A percentile compares a stretch with the other conserved stretches of the same genome.
phyloP scores from a whole-genome alignment of 139 green algal genomes.

The Desmodesmus armatus region DNA sequence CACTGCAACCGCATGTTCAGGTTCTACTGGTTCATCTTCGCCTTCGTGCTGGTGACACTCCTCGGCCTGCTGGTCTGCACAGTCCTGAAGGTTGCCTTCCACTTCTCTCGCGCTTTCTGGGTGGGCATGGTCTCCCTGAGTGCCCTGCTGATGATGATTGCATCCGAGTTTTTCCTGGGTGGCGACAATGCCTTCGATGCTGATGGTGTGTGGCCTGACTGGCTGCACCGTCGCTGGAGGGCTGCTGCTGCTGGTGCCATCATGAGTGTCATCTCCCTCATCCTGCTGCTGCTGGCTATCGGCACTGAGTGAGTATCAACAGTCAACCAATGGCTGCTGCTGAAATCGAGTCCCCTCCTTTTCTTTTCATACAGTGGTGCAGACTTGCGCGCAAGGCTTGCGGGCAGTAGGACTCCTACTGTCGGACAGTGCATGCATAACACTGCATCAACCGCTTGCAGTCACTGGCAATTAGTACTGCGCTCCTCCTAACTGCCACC shows the following conservation, averaged over 20 bases:
- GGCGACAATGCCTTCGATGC: background rate
- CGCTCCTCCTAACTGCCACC: no score
- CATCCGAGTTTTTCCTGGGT: background rate
- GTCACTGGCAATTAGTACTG: no score
- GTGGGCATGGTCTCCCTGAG: constrained; percentile 26
- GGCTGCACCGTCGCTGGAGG: background rate
- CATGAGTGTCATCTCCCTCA: background rate
- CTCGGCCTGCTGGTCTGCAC: constrained; percentile 7
- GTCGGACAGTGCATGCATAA: no score
- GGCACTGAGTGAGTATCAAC: background rate
- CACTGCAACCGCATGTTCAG: constrained; percentile 13
- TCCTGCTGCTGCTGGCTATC: background rate
- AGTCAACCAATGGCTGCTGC: no score
- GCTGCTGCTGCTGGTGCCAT: constrained; percentile 6
- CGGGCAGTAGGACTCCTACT: no score
- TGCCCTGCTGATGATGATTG: constrained; percentile 22
- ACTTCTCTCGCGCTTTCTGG: constrained; percentile 42
- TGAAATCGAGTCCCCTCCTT: no score
- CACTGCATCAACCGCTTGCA: no score
- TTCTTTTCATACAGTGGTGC: no score
- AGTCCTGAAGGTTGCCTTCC: background rate
- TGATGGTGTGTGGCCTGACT: background rate
- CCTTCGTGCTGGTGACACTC: constrained; percentile 11
- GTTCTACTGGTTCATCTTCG: constrained; percentile 44
- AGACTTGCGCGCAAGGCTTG: no score